These are phyloP conservation scores for Venturia aucupariae DNA, from an alignment of 2,329 filamentous ascomycete genomes.

Conservation along the genomic window DNA sequence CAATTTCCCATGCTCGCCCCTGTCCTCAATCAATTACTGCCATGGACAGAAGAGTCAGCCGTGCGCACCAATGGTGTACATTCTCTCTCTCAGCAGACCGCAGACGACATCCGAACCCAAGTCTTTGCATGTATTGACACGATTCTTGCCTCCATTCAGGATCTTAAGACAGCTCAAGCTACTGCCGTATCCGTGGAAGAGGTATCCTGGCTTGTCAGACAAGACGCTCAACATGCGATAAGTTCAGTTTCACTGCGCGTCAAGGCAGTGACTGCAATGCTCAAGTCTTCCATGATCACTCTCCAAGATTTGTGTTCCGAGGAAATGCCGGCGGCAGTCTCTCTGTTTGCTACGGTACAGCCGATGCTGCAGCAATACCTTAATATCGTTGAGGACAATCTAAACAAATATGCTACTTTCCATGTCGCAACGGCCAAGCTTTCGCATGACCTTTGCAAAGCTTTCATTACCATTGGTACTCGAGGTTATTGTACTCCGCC, in stretches of 20 bases:
- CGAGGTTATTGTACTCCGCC: slow-evolving; percentile 88
- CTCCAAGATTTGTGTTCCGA: not conserved
- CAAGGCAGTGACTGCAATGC: not conserved
- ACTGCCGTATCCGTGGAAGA: slow-evolving; percentile 51
- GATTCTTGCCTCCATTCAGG: slow-evolving; percentile 71
- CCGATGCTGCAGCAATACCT: slow-evolving; percentile 71
- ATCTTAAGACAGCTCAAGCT: slow-evolving; percentile 49
- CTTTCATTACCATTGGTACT: slow-evolving; percentile 67
- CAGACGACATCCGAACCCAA: not conserved
- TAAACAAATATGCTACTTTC: slow-evolving; percentile 51
- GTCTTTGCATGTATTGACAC: slow-evolving; percentile 61
- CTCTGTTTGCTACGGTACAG: slow-evolving; percentile 51
- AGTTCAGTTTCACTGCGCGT: slow-evolving; percentile 30
- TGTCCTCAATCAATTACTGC: slow-evolving; percentile 16
- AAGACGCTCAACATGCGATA: slow-evolving; percentile 25
- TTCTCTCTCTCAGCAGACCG: not conserved
- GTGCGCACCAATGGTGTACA: not conserved
- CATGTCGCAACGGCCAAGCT: slow-evolving; percentile 66
- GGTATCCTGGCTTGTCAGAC: slow-evolving; percentile 52
- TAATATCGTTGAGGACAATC: slow-evolving; percentile 47
- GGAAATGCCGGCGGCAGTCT: slow-evolving; percentile 38
- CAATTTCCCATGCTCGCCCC: slow-evolving; percentile 16
- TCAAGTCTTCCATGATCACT: not conserved
- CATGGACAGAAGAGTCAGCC: slow-evolving; percentile 14
- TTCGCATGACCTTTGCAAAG: slow-evolving; percentile 63